Evolutionary conservation across 2,329 filamentous ascomycete genomes (phyloP).

Genomic region (Scedosporium apiospermum): DNA sequence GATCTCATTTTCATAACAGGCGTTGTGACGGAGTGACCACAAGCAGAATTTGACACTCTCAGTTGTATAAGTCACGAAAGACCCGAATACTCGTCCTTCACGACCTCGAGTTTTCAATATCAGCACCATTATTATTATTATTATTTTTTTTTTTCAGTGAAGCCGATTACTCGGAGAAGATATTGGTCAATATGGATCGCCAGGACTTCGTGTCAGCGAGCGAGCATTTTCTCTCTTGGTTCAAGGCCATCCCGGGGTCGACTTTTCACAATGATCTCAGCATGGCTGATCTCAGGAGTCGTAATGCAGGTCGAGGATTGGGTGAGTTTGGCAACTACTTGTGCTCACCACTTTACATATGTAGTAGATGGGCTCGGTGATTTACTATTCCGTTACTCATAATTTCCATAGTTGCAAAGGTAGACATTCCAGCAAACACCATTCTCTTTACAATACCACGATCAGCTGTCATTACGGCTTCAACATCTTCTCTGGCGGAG

Average conservation of each 20-base stretch:
- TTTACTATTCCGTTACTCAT: conserved; percentile 9
- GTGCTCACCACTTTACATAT: background rate
- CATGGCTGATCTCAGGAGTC: conserved; percentile 41
- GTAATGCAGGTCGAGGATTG: conserved; percentile 45
- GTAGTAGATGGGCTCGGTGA: background rate
- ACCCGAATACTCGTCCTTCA: background rate
- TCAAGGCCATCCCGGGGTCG: conserved; percentile 39
- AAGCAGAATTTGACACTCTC: background rate
- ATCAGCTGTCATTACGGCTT: conserved; percentile 56
- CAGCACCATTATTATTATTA: too few species aligned
- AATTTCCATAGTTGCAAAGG: conserved; percentile 49
- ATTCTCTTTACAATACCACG: conserved; percentile 75
- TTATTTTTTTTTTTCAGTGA: too few species aligned
- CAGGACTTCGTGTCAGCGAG: conserved; percentile 32
- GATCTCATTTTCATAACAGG: too few species aligned
- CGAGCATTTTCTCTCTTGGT: conserved; percentile 42
- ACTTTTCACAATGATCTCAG: conserved; percentile 43
- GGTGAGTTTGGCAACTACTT: conserved; percentile 23
- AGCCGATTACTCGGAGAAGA: background rate
- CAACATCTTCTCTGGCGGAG: conserved; percentile 59
- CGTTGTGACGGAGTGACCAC: too few species aligned
- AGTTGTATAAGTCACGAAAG: background rate
- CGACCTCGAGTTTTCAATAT: background rate
- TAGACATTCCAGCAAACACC: conserved; percentile 64
- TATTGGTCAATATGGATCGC: background rate